Evolutionary conservation across 257 asterid species (phyloP).

Genomic region (Solanum ossicruentum): DNA sequence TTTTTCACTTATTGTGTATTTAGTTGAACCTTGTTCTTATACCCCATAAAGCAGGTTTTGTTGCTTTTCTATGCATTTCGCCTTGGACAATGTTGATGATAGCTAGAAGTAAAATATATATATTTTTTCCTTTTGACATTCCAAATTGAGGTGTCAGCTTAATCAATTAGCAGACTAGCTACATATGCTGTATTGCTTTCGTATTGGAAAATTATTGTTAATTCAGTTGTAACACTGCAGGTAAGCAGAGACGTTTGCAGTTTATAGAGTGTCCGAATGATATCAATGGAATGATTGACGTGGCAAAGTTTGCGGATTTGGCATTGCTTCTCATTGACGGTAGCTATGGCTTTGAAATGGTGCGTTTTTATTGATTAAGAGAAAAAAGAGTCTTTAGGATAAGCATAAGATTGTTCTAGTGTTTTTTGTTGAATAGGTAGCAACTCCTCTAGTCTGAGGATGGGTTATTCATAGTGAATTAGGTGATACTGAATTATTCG

Average conservation of each 20-base stretch:
- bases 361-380: conserved; percentile 14
- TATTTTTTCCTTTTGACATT: neutral
- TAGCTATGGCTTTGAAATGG: conserved; percentile 99
- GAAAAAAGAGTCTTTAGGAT: neutral
- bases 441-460: neutral
- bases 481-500: neutral
- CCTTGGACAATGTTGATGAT: neutral
- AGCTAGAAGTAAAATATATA: neutral
- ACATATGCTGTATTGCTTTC: neutral
- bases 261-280: conserved; percentile 98
- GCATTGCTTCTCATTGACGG: conserved; percentile 96
- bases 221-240: conserved; percentile 23
- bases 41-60: neutral
- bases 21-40: neutral
- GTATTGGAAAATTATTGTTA: neutral
- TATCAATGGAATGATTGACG: conserved; percentile 98
- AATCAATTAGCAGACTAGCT: neutral
- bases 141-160: neutral
- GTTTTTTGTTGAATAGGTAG: neutral
- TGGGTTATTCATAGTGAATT: neutral
- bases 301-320: conserved; percentile 87
- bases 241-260: conserved; percentile 84
- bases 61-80: neutral
- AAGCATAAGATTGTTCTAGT: neutral
- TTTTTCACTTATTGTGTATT: neutral